These are phyloP conservation scores for Paraphoma chrysanthemicola DNA, from an alignment of 2,329 filamentous ascomycete species.

Conservation along the genomic window DNA sequence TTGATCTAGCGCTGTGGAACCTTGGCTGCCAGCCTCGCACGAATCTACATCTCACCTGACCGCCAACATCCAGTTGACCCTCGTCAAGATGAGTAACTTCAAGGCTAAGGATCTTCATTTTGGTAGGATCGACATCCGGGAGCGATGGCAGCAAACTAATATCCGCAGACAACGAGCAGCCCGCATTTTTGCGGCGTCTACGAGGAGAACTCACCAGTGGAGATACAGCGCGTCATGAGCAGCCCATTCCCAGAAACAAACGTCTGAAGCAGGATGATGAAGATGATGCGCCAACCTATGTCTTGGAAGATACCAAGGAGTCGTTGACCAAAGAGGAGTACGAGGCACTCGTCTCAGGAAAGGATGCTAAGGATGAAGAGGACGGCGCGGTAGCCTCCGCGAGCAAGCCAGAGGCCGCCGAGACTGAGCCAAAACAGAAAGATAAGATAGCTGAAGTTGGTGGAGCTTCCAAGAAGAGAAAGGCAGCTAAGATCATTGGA, in stretches of 20 bases:
- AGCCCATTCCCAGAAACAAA: slow-evolving; percentile 53
- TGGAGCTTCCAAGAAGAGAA: slow-evolving; percentile 44
- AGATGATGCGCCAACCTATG: slow-evolving; percentile 77
- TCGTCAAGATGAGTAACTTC: slow-evolving; percentile 61
- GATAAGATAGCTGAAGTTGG: slow-evolving; percentile 45
- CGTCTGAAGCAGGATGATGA: slow-evolving; percentile 65
- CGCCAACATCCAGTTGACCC: slow-evolving; percentile 4
- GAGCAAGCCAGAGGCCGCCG: slow-evolving; percentile 7
- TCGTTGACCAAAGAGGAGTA: slow-evolving; percentile 62
- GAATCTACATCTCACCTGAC: neutral
- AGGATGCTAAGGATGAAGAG: slow-evolving; percentile 24
- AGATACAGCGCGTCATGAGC: slow-evolving; percentile 54
- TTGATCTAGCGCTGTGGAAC: slow-evolving; percentile 3
- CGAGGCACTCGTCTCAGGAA: slow-evolving; percentile 50
- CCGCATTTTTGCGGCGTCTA: slow-evolving; percentile 55
- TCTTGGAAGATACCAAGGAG: slow-evolving; percentile 75
- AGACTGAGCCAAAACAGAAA: slow-evolving; percentile 21
- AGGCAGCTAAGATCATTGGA: slow-evolving; percentile 44
- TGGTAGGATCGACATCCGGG: slow-evolving; percentile 43
- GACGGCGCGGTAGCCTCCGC: slow-evolving; percentile 9
- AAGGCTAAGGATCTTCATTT: slow-evolving; percentile 76
- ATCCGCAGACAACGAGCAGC: slow-evolving; percentile 58
- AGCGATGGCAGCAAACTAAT: slow-evolving; percentile 43
- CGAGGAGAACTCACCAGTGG: slow-evolving; percentile 62
- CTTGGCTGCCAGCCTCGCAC: slow-evolving; percentile 7